phyloP scores from a whole-genome alignment of 306 rosid genomes.

The Acacia crassicarpa region DNA sequence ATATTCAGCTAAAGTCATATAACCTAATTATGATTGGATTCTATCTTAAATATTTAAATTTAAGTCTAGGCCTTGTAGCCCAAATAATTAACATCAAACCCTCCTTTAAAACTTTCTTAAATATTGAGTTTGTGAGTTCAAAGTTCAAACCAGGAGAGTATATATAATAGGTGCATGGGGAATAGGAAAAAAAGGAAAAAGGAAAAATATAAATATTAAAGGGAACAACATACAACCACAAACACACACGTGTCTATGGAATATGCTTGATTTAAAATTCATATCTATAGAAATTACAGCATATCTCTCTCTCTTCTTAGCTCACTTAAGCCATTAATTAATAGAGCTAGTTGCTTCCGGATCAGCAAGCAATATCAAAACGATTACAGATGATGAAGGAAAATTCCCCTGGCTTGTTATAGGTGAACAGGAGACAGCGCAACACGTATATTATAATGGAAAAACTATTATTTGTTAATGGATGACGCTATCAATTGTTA shows the following conservation, averaged over 20 bases:
- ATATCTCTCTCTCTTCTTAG: background rate
- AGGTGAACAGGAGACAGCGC: background rate
- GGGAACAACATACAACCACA: background rate
- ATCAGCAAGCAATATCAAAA: constrained; percentile 41
- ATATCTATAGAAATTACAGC: background rate
- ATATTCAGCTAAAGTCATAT: no score
- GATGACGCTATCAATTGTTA: constrained; percentile 27
- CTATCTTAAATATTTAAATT: no score
- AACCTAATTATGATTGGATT: background rate
- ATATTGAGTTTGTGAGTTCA: no score
- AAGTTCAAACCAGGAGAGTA: no score
- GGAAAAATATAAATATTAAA: background rate
- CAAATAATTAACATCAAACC: no score
- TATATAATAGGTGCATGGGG: no score
- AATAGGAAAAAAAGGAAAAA: no score
- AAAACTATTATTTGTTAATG: background rate
- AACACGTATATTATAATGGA: background rate
- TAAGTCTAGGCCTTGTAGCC: no score
- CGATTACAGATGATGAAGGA: background rate
- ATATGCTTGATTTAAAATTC: background rate
- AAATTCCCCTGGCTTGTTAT: background rate
- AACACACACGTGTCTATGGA: background rate
- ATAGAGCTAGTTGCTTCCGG: constrained; percentile 37
- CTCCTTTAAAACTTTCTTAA: no score
- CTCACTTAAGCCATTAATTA: no score